Percentiles rank a stretch among this genome's conserved stretches.
Evolutionary conservation across 2,329 filamentous ascomycete genomes (phyloP).

Genomic region (Domatiomyces catenatus): DNA sequence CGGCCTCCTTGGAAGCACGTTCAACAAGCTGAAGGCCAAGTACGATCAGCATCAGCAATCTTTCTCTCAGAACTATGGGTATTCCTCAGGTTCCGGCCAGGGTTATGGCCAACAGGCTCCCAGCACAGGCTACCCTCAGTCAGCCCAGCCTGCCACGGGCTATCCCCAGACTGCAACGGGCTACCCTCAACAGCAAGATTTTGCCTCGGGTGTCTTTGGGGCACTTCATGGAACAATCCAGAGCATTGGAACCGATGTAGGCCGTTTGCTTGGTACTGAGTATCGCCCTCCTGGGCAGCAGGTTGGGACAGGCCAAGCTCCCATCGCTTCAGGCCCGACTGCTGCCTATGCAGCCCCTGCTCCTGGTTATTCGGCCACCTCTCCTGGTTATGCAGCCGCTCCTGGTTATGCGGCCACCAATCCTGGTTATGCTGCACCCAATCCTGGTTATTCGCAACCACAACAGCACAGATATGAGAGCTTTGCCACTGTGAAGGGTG

Average conservation of each 20-base stretch:
- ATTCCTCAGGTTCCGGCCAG: background rate
- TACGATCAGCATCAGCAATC: slow-evolving; percentile 15
- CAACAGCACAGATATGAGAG: slow-evolving; percentile 33
- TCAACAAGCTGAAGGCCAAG: slow-evolving; percentile 31
- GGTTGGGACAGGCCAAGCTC: slow-evolving; percentile 20
- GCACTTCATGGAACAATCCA: slow-evolving; percentile 35
- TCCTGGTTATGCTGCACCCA: slow-evolving; percentile 5
- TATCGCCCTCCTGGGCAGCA: slow-evolving; percentile 20
- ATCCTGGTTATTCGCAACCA: slow-evolving; percentile 3
- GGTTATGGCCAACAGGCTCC: slow-evolving; percentile 1
- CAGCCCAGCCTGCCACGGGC: slow-evolving; percentile 4
- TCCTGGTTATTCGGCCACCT: slow-evolving; percentile 4
- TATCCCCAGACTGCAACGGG: slow-evolving; percentile 13
- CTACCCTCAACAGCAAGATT: slow-evolving; percentile 11
- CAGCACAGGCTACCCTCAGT: slow-evolving; percentile 2
- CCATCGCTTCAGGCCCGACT: slow-evolving; percentile 1
- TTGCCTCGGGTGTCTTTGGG: slow-evolving; percentile 30
- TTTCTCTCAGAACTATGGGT: background rate
- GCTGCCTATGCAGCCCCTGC: slow-evolving; percentile 4
- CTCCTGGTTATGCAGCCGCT: slow-evolving; percentile 4
- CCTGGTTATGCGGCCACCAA: no score
- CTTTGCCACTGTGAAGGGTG: slow-evolving; percentile 56
- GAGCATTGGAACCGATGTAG: slow-evolving; percentile 32
- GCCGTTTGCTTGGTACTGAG: slow-evolving; percentile 25
- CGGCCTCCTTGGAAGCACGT: slow-evolving; percentile 38